Conservation (phyloP, 352 stramenopile species). For the Phytophthora aleatoria region DNA sequence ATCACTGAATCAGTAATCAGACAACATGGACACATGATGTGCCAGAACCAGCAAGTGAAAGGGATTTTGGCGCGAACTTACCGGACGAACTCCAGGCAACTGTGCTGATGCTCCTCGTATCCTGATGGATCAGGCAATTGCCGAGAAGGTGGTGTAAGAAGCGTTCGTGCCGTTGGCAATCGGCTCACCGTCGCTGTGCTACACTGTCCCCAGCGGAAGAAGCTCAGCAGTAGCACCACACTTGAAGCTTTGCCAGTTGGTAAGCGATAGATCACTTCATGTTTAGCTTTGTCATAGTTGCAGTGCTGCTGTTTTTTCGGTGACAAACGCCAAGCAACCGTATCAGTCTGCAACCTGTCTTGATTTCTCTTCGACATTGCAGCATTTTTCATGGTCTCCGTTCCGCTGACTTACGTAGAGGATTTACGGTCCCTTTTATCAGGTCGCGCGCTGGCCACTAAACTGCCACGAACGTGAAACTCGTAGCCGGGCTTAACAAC, state of each 20-base stretch:
- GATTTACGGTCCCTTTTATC: neutral
- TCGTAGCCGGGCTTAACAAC: neutral
- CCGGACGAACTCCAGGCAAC: too few relatives aligned
- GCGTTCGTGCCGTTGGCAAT: too few relatives aligned
- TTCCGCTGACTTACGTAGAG: neutral
- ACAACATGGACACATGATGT: too few relatives aligned
- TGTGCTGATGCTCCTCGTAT: too few relatives aligned
- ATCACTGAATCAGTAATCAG: too few relatives aligned
- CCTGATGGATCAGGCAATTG: too few relatives aligned
- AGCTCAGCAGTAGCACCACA: neutral
- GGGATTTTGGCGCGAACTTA: too few relatives aligned
- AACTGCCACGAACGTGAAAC: neutral
- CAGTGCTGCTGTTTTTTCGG: neutral
- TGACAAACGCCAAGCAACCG: neutral
- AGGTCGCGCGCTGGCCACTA: neutral
- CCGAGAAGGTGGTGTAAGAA: too few relatives aligned
- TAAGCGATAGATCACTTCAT: neutral
- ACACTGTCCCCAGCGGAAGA: too few relatives aligned
- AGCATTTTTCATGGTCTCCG: neutral
- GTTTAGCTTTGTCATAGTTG: neutral
- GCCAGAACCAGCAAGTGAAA: too few relatives aligned
- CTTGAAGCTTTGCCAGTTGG: neutral
- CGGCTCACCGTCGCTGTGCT: too few relatives aligned
- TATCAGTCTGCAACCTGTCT: neutral
- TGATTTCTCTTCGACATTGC: neutral